phyloP scores from a whole-genome alignment of 2,329 filamentous ascomycete species.

The Colletotrichum tropicicola region DNA sequence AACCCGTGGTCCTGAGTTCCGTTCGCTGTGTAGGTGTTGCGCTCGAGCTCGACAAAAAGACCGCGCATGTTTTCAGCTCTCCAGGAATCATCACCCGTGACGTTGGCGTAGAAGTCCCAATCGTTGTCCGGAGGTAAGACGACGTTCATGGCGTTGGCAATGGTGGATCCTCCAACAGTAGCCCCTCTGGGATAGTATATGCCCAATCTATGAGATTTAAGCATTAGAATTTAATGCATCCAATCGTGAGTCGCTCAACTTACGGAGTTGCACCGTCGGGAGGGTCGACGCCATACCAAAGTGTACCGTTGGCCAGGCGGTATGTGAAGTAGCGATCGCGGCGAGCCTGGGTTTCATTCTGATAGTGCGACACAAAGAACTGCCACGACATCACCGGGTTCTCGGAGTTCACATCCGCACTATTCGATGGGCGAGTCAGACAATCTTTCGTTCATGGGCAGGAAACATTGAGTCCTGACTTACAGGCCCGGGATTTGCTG shows the following conservation, averaged over 20 bases:
- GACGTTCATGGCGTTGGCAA: slow-evolving; percentile 68
- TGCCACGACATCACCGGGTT: slow-evolving; percentile 25
- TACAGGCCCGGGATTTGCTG: slow-evolving; percentile 36
- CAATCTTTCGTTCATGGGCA: background rate
- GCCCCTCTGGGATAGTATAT: slow-evolving; percentile 56
- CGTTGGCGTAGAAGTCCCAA: slow-evolving; percentile 62
- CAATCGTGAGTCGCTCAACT: background rate
- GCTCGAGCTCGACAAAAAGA: slow-evolving; percentile 32
- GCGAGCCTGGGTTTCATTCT: slow-evolving; percentile 26
- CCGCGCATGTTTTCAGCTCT: slow-evolving; percentile 42
- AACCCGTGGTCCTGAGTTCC: background rate
- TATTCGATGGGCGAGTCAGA: background rate
- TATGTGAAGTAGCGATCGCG: slow-evolving; percentile 31
- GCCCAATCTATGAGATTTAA: slow-evolving; percentile 38
- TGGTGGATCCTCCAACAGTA: slow-evolving; percentile 58
- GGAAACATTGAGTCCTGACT: background rate
- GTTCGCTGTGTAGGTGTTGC: background rate
- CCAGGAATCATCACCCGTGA: slow-evolving; percentile 71
- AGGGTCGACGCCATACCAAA: slow-evolving; percentile 30
- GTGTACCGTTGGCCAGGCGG: slow-evolving; percentile 24
- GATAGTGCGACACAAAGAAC: slow-evolving; percentile 33
- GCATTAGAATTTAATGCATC: background rate
- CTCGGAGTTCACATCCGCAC: too few relatives aligned
- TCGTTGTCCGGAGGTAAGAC: slow-evolving; percentile 67
- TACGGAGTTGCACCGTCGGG: slow-evolving; percentile 31